phyloP scores from a whole-genome alignment of 148 eudicot genomes.

The Drosera capensis region DNA sequence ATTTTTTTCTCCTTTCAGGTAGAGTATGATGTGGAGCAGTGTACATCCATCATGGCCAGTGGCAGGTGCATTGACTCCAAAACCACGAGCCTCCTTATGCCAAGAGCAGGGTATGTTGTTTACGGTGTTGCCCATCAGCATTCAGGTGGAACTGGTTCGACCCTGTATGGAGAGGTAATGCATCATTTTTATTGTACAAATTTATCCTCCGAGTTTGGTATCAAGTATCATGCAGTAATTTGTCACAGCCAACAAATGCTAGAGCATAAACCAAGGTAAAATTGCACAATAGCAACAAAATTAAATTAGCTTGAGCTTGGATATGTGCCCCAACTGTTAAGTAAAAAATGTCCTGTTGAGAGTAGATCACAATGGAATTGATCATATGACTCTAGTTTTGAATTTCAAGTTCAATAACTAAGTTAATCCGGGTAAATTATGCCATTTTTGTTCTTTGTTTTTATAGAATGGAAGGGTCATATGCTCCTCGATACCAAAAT shows the following conservation, averaged over 20 bases:
- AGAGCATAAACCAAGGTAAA: neutral
- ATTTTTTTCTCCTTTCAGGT: conserved; percentile 22
- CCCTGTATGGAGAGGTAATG: conserved; percentile 65
- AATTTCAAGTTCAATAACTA: neutral
- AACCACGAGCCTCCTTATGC: conserved; percentile 30
- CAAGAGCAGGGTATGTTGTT: conserved; percentile 51
- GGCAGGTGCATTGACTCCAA: conserved; percentile 27
- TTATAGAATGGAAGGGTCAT: conserved; percentile 61
- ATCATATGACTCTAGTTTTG: neutral
- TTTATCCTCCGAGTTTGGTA: neutral
- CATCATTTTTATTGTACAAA: neutral
- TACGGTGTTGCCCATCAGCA: conserved; percentile 87
- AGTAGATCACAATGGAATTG: too few species aligned
- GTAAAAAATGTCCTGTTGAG: too few species aligned
- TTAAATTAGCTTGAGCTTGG: too few species aligned
- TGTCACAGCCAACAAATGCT: neutral
- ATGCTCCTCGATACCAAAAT: conserved; percentile 60
- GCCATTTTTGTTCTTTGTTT: conserved; percentile 5
- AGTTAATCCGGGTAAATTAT: neutral
- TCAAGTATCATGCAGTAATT: neutral
- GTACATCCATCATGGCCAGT: conserved; percentile 17
- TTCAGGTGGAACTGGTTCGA: conserved; percentile 52
- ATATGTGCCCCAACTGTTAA: too few species aligned
- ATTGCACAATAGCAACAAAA: neutral
- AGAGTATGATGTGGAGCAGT: conserved; percentile 50